phyloP scores from a whole-genome alignment of 176 grass and related monocot genomes.

The Typha latifolia region DNA sequence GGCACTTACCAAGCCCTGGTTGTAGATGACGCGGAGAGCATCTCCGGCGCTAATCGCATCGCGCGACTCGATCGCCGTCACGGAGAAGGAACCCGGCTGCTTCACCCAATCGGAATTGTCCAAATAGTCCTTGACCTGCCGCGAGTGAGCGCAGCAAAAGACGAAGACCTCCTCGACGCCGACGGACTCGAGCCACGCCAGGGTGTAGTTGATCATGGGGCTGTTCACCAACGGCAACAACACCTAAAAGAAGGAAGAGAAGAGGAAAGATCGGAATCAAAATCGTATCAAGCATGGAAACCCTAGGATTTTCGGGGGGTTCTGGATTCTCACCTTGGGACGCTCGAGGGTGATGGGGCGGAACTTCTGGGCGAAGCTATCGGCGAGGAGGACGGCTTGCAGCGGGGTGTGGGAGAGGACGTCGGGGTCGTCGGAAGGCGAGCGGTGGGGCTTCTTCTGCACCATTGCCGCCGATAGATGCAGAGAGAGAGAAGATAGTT shows the following conservation, averaged over 20 bases:
- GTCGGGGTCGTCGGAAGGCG: conserved; percentile 52
- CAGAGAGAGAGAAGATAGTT: neutral
- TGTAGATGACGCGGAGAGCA: conserved; percentile 57
- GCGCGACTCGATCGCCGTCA: conserved; percentile 55
- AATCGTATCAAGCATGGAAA: neutral
- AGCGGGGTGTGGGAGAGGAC: conserved; percentile 60
- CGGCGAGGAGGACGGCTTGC: conserved; percentile 87
- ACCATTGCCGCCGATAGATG: conserved; percentile 31
- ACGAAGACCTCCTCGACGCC: conserved; percentile 82
- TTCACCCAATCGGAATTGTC: conserved; percentile 45
- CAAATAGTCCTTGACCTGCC: conserved; percentile 77
- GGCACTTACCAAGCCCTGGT: conserved; percentile 39
- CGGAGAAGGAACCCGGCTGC: conserved; percentile 35
- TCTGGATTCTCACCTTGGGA: conserved; percentile 49
- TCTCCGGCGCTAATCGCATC: conserved; percentile 68
- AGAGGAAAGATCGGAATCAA: too few relatives aligned
- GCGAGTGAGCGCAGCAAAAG: conserved; percentile 76
- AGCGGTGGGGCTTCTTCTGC: conserved; percentile 50
- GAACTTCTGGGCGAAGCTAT: conserved; percentile 81
- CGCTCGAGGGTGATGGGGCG: conserved; percentile 87
- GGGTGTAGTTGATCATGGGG: conserved; percentile 93
- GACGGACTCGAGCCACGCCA: conserved; percentile 75
- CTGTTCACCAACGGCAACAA: conserved; percentile 71
- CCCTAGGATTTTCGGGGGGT: neutral
- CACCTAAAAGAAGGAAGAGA: conserved; percentile 35